Evolutionary conservation across 768 basidiomycete genomes (phyloP).

Genomic region (Calvatia gigantea): DNA sequence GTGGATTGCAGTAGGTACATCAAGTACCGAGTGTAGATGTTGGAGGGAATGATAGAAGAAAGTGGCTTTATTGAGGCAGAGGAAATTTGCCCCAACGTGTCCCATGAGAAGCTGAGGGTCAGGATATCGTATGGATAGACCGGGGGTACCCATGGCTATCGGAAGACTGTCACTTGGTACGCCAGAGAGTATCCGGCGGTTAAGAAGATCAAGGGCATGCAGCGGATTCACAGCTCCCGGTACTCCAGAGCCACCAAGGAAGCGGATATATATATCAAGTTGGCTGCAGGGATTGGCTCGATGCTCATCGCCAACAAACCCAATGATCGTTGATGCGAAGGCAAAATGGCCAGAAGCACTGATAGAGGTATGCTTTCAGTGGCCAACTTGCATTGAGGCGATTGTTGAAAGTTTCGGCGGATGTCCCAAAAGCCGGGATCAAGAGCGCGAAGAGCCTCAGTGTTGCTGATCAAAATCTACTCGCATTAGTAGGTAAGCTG

Average conservation of each 20-base stretch:
- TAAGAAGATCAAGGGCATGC: constrained; percentile 1
- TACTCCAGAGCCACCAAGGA: neutral
- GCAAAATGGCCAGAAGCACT: constrained; percentile 5
- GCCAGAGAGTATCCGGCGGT: neutral
- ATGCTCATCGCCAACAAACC: constrained; percentile 2
- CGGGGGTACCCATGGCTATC: constrained; percentile 1
- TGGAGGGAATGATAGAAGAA: neutral
- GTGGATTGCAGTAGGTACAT: neutral
- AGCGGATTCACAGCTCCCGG: neutral
- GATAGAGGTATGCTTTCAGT: neutral
- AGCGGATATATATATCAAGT: neutral
- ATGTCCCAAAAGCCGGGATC: neutral
- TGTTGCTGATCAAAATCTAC: neutral
- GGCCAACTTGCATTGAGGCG: constrained; percentile 2
- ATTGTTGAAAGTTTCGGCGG: neutral
- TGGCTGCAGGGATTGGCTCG: neutral
- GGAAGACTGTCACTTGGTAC: neutral
- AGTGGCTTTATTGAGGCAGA: neutral
- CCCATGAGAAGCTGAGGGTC: neutral
- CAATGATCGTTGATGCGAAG: neutral
- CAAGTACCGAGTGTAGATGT: neutral
- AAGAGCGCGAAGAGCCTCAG: neutral
- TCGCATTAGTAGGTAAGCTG: neutral
- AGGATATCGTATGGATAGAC: neutral
- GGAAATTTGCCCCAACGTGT: neutral